Percentiles rank a stretch among this genome's conserved stretches.
Evolutionary conservation across 345 rosid species (phyloP).

Genomic region (Physaria fendleri): DNA sequence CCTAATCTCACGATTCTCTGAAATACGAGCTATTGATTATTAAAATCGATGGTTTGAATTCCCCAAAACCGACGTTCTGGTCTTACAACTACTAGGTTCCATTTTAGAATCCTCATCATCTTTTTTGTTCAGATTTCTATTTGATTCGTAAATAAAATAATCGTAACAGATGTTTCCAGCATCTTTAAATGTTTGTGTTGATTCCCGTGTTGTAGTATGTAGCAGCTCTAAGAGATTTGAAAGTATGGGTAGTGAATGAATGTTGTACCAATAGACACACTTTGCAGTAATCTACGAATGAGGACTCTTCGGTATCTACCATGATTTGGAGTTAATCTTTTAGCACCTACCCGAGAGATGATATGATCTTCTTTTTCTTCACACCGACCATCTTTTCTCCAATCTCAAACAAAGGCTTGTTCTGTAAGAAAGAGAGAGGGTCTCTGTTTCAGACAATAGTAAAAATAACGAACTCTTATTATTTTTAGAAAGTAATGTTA

Average conservation of each 20-base stretch:
- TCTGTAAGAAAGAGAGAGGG: neutral
- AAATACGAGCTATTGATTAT: too few relatives aligned
- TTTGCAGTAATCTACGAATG: constrained; percentile 88
- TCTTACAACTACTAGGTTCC: too few relatives aligned
- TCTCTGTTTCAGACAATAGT: constrained; percentile 1
- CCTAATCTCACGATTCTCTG: too few relatives aligned
- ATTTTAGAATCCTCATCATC: too few relatives aligned
- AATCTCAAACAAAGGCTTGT: constrained; percentile 62
- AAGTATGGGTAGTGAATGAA: constrained; percentile 98
- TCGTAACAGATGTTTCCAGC: constrained; percentile 7
- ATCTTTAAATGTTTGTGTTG: constrained; percentile 2
- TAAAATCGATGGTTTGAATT: too few relatives aligned
- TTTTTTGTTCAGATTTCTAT: too few relatives aligned
- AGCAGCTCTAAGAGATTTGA: constrained; percentile 76
- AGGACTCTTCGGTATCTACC: constrained; percentile 90
- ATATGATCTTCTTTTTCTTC: constrained; percentile 93
- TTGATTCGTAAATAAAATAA: too few relatives aligned
- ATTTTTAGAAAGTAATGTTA: too few relatives aligned
- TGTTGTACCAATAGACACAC: constrained; percentile 73
- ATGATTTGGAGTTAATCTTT: constrained; percentile 96
- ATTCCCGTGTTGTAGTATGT: constrained; percentile 63
- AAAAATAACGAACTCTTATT: neutral
- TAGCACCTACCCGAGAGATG: constrained; percentile 94
- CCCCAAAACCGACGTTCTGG: too few relatives aligned
- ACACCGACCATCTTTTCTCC: constrained; percentile 95